Conservation (phyloP, 257 asterid species). For the Lavandula angustifolia region DNA sequence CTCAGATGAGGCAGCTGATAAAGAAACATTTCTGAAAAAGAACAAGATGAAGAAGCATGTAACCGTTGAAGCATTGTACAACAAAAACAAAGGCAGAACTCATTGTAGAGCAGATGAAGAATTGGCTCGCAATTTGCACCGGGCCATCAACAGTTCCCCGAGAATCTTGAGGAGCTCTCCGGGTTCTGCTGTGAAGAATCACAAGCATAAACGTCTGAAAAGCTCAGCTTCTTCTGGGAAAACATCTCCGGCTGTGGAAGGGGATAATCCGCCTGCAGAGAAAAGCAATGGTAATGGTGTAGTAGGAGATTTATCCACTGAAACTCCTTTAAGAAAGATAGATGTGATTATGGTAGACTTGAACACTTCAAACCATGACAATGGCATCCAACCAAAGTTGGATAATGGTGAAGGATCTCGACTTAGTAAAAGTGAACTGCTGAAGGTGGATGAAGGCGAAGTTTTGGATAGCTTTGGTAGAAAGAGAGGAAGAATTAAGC, state of each 20-base stretch:
- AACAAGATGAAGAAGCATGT: constrained; percentile 66
- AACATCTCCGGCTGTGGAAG: constrained; percentile 37
- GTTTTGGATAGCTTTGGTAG: constrained; percentile 50
- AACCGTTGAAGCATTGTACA: constrained; percentile 62
- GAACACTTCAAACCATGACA: constrained; percentile 43
- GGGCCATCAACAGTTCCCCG: constrained; percentile 68
- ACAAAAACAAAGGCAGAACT: constrained; percentile 46
- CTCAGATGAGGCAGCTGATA: constrained; percentile 45
- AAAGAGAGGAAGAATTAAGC: constrained; percentile 73
- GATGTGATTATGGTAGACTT: constrained; percentile 47
- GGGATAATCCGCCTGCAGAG: constrained; percentile 25
- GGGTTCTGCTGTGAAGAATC: constrained; percentile 42
- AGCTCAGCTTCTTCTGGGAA: constrained; percentile 36
- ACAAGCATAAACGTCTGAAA: constrained; percentile 59
- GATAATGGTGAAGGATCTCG: constrained; percentile 39
- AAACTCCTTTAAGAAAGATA: constrained; percentile 43
- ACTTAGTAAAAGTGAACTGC: constrained; percentile 26
- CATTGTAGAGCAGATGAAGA: constrained; percentile 66
- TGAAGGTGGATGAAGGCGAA: constrained; percentile 48
- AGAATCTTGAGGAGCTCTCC: constrained; percentile 57
- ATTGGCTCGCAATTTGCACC: constrained; percentile 64
- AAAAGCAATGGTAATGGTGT: constrained; percentile 39
- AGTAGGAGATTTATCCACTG: constrained; percentile 33
- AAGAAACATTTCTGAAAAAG: constrained; percentile 44
- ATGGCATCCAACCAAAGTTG: constrained; percentile 35